phyloP scores from a whole-genome alignment of 352 stramenopile species.

The Globisporangium ultimum region DNA sequence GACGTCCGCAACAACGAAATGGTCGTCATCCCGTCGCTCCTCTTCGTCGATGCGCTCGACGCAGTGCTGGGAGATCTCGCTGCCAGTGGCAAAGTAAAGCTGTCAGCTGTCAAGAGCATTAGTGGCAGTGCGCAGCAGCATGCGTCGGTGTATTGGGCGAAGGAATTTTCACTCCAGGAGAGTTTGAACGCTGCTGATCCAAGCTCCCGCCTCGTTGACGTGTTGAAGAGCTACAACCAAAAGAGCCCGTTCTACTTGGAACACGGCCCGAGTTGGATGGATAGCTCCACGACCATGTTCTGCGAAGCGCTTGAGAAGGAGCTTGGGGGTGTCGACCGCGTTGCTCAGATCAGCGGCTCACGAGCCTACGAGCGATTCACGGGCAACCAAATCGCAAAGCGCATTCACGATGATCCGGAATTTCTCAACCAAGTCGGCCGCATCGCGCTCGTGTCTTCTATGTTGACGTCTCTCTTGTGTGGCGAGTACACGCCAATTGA shows the following conservation, averaged over 20 bases:
- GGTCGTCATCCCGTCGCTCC: constrained; percentile 67
- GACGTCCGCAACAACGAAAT: constrained; percentile 22
- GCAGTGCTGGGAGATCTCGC: constrained; percentile 49
- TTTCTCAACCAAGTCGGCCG: constrained; percentile 45
- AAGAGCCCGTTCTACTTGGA: constrained; percentile 40
- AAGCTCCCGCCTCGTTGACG: constrained; percentile 13
- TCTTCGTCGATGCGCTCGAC: constrained; percentile 82
- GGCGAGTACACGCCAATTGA: constrained; percentile 73
- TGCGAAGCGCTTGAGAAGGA: constrained; percentile 53
- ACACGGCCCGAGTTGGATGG: constrained; percentile 84
- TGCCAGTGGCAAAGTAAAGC: constrained; percentile 18
- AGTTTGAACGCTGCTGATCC: constrained; percentile 27
- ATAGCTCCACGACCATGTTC: constrained; percentile 66
- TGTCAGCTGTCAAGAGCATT: constrained; percentile 51
- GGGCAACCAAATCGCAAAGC: constrained; percentile 72
- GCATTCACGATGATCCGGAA: constrained; percentile 35
- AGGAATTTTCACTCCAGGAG: constrained; percentile 34
- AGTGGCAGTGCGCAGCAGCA: constrained; percentile 84
- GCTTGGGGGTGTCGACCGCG: constrained; percentile 47
- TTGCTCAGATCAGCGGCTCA: constrained; percentile 74
- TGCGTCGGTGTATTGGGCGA: constrained; percentile 74
- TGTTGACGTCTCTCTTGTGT: constrained; percentile 70
- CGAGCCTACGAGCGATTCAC: constrained; percentile 83
- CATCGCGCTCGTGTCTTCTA: constrained; percentile 61
- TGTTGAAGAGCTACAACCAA: constrained; percentile 8